Percentiles rank a stretch among this genome's conserved stretches.
Conservation (phyloP, 2,329 filamentous ascomycete genomes). For the Claviceps monticola region DNA sequence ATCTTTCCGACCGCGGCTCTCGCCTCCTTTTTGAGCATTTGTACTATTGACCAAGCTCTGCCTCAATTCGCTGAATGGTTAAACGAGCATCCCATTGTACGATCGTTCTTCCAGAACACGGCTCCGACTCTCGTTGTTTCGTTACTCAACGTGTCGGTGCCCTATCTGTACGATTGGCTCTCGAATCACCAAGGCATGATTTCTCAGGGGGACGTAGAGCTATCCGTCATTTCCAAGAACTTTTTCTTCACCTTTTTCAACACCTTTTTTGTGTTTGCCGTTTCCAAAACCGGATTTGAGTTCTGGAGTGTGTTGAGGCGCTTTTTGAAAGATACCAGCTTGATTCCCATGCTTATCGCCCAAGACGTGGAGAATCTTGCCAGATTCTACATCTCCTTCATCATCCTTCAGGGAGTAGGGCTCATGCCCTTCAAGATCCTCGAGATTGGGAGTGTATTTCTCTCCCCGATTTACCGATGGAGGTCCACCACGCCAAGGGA, state of each 20-base stretch:
- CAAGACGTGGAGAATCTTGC: constrained; percentile 59
- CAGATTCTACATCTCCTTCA: constrained; percentile 84
- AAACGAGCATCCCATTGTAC: constrained; percentile 51
- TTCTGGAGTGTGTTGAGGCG: constrained; percentile 61
- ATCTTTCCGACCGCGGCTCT: constrained; percentile 67
- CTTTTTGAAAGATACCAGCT: constrained; percentile 63
- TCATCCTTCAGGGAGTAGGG: constrained; percentile 86
- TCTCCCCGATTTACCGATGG: constrained; percentile 71
- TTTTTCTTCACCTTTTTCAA: constrained; percentile 99
- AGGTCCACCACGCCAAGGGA: constrained; percentile 80
- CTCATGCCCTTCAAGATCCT: constrained; percentile 85
- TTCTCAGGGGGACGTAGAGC: constrained; percentile 83
- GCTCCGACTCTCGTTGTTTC: constrained; percentile 77
- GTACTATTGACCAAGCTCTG: constrained; percentile 61
- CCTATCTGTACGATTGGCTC: constrained; percentile 88
- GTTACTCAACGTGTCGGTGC: constrained; percentile 75
- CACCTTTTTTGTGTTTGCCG: constrained; percentile 87
- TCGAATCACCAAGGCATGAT: constrained; percentile 89
- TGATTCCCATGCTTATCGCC: constrained; percentile 64
- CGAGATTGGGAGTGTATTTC: constrained; percentile 70
- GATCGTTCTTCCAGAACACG: constrained; percentile 73
- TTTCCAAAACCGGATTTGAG: constrained; percentile 68
- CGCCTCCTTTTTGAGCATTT: constrained; percentile 66
- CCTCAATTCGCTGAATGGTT: constrained; percentile 58
- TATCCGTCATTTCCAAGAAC: constrained; percentile 94